Base-by-base conservation (phyloP, 352 stramenopile species). In the Phytophthora podocarpi region DNA sequence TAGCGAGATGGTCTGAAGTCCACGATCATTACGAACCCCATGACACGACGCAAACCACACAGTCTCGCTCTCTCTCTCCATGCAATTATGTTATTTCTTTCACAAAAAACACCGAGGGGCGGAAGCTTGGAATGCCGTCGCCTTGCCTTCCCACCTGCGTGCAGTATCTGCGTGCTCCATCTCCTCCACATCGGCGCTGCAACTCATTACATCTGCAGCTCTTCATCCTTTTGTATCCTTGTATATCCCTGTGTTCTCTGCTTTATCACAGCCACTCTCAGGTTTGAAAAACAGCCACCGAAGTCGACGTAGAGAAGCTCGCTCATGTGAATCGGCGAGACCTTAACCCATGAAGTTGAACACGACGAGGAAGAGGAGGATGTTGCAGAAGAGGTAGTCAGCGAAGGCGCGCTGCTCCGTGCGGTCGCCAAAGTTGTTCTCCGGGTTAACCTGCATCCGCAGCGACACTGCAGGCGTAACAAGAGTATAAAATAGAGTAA, bases 341-440 rank as follows among this genome's bases (percentile, higher is more conserved):
- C n/a, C n/a, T 91, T 90, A 97, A 55, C 90, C 90, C 82, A 97
- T 97, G 74, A 97, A 97, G 78, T 97, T 97, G 73, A 96, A 95
- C 39, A 97, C 90, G 41, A 95, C 90, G 36, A 97, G 81, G 80
- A 97, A 97, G 48, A 97, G 82, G 30, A 97, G 89, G 67, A 97
- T 83, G 81, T 95, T 96, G 87, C 90, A 97, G 59, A 96, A 94
- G 40, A 96, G 76, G 66, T 97, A 97, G 72, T 97, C 90, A 16
- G 87, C 88, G 67, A 97, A 97, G 23, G 88, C 88, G 58, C 87
- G 87, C 72, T 95, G 82, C 63, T 93, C 80, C 36, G 79, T 93
- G 58, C 87, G 85, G 66, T 91, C 85, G 34, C 73, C 76, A 59
- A 91, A 90, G 67, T 87, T 76, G 69, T 95, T 96, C 21, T 89